Conservation (phyloP, 257 asterid species). For the Rubia yunnanensis region DNA sequence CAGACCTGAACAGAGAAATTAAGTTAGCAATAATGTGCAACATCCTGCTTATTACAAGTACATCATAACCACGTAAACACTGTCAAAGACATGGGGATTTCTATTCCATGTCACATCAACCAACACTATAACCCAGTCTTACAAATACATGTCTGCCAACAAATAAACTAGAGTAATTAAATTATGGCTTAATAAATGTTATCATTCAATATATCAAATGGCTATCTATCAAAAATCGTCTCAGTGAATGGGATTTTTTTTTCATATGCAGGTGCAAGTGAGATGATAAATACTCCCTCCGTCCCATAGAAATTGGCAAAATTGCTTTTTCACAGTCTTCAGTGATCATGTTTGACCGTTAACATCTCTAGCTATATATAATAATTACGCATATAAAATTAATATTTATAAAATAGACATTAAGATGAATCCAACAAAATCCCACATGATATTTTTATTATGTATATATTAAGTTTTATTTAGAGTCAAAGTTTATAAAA, state of each 20-base stretch:
- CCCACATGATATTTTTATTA: too few species aligned
- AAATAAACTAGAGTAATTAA: neutral
- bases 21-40: neutral
- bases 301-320: too few species aligned
- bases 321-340: too few species aligned
- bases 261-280: neutral
- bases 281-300: neutral
- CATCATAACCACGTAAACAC: neutral
- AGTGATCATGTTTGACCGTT: too few species aligned
- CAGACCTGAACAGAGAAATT: constrained; percentile 57
- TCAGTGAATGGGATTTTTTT: neutral
- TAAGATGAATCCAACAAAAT: too few species aligned
- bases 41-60: neutral
- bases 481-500: too few species aligned
- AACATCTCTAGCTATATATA: too few species aligned
- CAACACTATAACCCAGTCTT: neutral
- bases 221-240: neutral
- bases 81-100: neutral
- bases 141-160: neutral
- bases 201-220: neutral
- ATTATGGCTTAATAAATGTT: neutral
- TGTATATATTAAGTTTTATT: too few species aligned
- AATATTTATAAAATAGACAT: too few species aligned
- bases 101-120: neutral
- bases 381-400: too few species aligned